These are phyloP conservation scores for Trichophyton benhamiae DNA, from an alignment of 2,329 filamentous ascomycete species.

Conservation along the genomic window DNA sequence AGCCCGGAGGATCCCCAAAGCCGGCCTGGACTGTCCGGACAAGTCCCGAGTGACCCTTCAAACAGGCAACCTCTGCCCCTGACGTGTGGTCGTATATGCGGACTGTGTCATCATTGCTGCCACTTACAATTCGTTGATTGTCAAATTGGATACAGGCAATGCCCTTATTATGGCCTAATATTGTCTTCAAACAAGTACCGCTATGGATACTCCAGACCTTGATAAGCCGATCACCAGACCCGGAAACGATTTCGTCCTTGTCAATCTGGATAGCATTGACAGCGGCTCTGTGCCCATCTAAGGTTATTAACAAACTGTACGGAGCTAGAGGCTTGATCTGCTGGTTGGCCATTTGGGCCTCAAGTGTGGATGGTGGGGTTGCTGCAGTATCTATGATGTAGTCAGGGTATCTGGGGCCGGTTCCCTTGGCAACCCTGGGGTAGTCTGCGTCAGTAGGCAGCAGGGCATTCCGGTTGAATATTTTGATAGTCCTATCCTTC, in stretches of 20 bases:
- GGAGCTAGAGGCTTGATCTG: constrained; percentile 42
- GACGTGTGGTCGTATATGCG: constrained; percentile 85
- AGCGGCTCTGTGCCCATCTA: constrained; percentile 77
- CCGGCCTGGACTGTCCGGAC: constrained; percentile 92
- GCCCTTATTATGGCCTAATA: constrained; percentile 81
- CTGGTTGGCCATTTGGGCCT: constrained; percentile 32
- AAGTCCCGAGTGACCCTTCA: constrained; percentile 68
- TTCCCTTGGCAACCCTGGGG: constrained; percentile 31
- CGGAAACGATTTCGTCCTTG: constrained; percentile 77
- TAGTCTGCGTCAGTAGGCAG: constrained; percentile 35
- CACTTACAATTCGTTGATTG: constrained; percentile 81
- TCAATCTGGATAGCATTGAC: constrained; percentile 93
- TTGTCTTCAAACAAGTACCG: constrained; percentile 61
- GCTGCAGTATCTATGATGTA: constrained; percentile 43
- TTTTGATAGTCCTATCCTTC: constrained; percentile 92
- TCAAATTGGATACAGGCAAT: constrained; percentile 98
- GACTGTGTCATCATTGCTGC: constrained; percentile 90
- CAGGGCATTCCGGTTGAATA: constrained; percentile 75
- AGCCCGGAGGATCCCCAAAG: constrained; percentile 78
- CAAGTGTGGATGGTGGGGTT: constrained; percentile 30
- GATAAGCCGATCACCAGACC: constrained; percentile 84
- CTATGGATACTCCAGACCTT: constrained; percentile 89
- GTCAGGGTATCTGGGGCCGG: constrained; percentile 37
- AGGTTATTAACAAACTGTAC: constrained; percentile 63
- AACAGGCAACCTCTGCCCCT: constrained; percentile 75